Conservation (phyloP, 2,329 filamentous ascomycete genomes). For the Cladophialophora exuberans region DNA sequence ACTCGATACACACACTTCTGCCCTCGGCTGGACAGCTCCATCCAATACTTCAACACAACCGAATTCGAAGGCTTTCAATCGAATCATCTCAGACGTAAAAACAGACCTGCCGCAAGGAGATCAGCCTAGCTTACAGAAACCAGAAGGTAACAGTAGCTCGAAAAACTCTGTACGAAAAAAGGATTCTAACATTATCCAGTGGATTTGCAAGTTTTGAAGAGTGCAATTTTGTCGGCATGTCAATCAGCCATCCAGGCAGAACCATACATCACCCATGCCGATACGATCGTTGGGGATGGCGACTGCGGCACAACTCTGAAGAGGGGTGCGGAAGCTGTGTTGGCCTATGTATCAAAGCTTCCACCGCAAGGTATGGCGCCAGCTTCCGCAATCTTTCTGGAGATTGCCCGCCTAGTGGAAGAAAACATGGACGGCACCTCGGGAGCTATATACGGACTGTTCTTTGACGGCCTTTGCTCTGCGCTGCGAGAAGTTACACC, state of each 20-base stretch:
- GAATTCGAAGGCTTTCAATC: no score
- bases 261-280: conserved; percentile 65
- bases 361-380: conserved; percentile 35
- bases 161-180: no score
- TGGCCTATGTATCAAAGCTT: no score
- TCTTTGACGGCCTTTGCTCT: conserved; percentile 10
- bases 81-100: no score
- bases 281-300: conserved; percentile 67
- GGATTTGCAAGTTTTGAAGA: no score
- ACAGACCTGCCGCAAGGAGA: no score
- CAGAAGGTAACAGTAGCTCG: no score
- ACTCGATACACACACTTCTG: conserved; percentile 69
- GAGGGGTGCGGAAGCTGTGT: conserved; percentile 51
- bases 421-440: conserved; percentile 68
- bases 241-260: conserved; percentile 59
- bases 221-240: no score
- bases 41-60: no score
- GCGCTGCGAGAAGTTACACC: neutral
- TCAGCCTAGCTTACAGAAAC: no score
- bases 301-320: conserved; percentile 68
- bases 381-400: conserved; percentile 16
- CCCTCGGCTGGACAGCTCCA: neutral
- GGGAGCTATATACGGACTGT: conserved; percentile 60
- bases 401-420: conserved; percentile 61
- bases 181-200: no score